Conservation (phyloP, 2,329 filamentous ascomycete genomes). For the Colletotrichum navitas region DNA sequence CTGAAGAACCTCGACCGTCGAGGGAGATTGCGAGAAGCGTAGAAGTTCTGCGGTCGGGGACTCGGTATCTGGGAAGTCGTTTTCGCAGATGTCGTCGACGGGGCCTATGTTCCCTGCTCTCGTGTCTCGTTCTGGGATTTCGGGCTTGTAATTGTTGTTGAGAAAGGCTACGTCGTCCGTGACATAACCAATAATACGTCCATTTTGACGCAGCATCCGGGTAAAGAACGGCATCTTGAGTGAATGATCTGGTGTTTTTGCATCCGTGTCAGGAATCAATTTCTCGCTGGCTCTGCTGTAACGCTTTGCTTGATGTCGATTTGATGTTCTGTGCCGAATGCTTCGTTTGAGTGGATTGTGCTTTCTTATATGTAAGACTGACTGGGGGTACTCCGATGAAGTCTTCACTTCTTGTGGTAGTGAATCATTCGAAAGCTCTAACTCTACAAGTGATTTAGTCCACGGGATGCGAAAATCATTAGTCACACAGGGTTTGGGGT, state of each 20-base stretch:
- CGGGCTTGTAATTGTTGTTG: neutral
- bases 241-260: neutral
- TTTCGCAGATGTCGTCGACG: constrained; percentile 6
- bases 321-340: neutral
- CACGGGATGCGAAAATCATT: too few relatives aligned
- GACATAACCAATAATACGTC: neutral
- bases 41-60: neutral
- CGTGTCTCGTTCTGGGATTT: neutral
- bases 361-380: neutral
- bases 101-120: neutral
- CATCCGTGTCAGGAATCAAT: neutral
- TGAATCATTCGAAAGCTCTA: neutral
- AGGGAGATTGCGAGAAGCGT: neutral
- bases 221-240: neutral
- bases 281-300: neutral
- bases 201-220: neutral
- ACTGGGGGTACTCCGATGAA: neutral
- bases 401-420: neutral
- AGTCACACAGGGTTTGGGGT: neutral
- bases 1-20: neutral
- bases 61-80: neutral
- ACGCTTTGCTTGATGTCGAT: neutral
- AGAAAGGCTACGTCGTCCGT: neutral
- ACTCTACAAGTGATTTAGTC: neutral
- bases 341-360: neutral